These are phyloP conservation scores for Ambispora gerdemannii DNA, from an alignment of 192 early-diverging fungal species.

Conservation along the genomic window DNA sequence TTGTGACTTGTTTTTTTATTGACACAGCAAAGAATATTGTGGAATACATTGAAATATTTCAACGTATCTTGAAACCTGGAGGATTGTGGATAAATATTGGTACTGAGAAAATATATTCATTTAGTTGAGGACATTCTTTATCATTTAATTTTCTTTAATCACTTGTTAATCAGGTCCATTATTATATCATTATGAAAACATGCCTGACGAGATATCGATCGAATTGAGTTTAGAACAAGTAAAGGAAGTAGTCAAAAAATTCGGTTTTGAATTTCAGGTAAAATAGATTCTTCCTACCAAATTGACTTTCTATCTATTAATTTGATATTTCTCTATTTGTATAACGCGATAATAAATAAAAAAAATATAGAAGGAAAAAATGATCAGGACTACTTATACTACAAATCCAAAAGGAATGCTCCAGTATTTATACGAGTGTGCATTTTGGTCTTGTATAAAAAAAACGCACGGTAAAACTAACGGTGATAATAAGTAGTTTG, in stretches of 20 bases:
- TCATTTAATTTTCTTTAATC: not conserved
- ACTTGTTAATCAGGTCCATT: slow-evolving; percentile 62
- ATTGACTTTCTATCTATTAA: too few relatives aligned
- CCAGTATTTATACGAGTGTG: slow-evolving; percentile 74
- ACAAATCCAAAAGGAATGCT: slow-evolving; percentile 76
- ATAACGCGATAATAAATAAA: too few relatives aligned
- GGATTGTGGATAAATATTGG: slow-evolving; percentile 84
- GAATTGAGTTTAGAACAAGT: slow-evolving; percentile 88
- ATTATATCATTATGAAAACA: slow-evolving; percentile 93
- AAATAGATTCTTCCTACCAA: too few relatives aligned
- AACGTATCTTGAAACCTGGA: slow-evolving; percentile 68
- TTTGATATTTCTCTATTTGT: too few relatives aligned
- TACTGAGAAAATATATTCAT: slow-evolving; percentile 22
- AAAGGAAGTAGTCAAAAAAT: slow-evolving; percentile 48
- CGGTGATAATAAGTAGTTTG: slow-evolving; percentile 20
- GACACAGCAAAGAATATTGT: slow-evolving; percentile 94
- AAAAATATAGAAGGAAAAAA: slow-evolving; percentile 55
- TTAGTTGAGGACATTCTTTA: not conserved
- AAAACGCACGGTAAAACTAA: too few relatives aligned
- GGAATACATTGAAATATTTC: slow-evolving; percentile 82
- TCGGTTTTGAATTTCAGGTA: slow-evolving; percentile 75
- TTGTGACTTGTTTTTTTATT: slow-evolving; percentile 96
- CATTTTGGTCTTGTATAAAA: slow-evolving; percentile 69
- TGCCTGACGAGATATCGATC: slow-evolving; percentile 72
- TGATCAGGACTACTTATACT: slow-evolving; percentile 68